Evolutionary conservation across 345 rosid genomes (phyloP), one percentile per base, ranked within the genome.

Genomic region (Linum trigynum): DNA sequence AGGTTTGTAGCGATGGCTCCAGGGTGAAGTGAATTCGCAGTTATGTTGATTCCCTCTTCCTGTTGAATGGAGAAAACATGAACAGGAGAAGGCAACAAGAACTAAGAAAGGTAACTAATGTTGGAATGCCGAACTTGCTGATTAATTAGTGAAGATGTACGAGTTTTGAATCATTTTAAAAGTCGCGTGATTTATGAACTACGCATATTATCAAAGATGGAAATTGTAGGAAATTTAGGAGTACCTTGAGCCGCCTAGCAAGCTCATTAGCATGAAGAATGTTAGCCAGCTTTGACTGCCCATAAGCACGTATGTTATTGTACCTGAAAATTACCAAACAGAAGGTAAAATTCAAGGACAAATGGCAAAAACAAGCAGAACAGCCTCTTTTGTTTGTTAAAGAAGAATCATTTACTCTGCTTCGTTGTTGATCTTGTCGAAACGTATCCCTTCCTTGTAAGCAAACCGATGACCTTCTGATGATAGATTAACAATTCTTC

Each of bases 401-500:
- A 72, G 15, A 62, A 39, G 15, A 62, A 2, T 60, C 5, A 3
- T 23, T 61, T 76, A 83, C 85, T 73, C 77, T 36, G 80, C 67
- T 77, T 65, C 59, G 38, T 80, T 72, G 64, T 83, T 83, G 40
- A 80, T 75, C 60, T 69, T 73, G 55, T 75, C 81, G 36, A 83
- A 79, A 23, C 71, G 70, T 67, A 83, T 78, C 45, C 85, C 87
- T 62, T 77, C 84, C 12, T 9, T 74, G 57, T 77, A 77, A 64
- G 87, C 32, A 37, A 75, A 73, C 9, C 64, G 66, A 68, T 80
- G 79, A 61, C 67, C 78, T 16, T 62, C 70, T 45, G 87, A 83
- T 42, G 87, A 71, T 43, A 79, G 38, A 51, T 66, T 80, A 50
- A 83, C 76, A 50, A 83, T 83, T 75, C 87, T 73, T 65, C 85